These are phyloP conservation scores for Saksenaea vasiformis DNA, from an alignment of 371 early-diverging fungal genomes.

Conservation along the genomic window DNA sequence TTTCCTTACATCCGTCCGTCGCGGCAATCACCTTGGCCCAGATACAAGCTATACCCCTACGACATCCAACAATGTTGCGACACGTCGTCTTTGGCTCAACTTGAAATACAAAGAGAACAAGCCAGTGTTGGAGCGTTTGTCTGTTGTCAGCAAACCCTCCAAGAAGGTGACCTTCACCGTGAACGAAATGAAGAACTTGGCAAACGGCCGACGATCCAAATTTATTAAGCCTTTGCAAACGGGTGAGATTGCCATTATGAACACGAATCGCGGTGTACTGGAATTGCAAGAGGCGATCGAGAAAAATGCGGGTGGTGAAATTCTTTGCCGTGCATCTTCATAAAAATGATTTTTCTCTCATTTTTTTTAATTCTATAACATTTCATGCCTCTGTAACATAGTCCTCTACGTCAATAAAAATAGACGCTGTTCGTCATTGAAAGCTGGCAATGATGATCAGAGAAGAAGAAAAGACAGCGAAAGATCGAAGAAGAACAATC, in stretches of 20 bases:
- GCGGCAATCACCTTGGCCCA: conserved; percentile 81
- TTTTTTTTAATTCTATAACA: background rate
- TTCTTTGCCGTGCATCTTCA: conserved; percentile 75
- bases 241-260: conserved; percentile 90
- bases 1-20: conserved; percentile 77
- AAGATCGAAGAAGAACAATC: background rate
- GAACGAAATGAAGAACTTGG: conserved; percentile 76
- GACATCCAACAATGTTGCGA: conserved; percentile 83
- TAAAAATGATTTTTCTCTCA: background rate
- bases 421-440: conserved; percentile 2
- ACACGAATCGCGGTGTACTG: conserved; percentile 87
- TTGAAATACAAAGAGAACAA: conserved; percentile 90
- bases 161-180: conserved; percentile 79
- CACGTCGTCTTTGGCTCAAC: conserved; percentile 88
- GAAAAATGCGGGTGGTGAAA: conserved; percentile 85
- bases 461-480: background rate
- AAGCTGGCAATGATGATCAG: background rate
- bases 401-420: conserved; percentile 4
- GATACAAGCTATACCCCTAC: conserved; percentile 73
- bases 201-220: conserved; percentile 71
- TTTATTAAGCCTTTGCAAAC: conserved; percentile 81
- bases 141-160: conserved; percentile 80
- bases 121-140: conserved; percentile 78
- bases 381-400: conserved; percentile 1
- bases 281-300: conserved; percentile 90